These are phyloP conservation scores for Pseudogymnoascus sp. DNA, from an alignment of 2,329 filamentous ascomycete species.

Conservation along the genomic window DNA sequence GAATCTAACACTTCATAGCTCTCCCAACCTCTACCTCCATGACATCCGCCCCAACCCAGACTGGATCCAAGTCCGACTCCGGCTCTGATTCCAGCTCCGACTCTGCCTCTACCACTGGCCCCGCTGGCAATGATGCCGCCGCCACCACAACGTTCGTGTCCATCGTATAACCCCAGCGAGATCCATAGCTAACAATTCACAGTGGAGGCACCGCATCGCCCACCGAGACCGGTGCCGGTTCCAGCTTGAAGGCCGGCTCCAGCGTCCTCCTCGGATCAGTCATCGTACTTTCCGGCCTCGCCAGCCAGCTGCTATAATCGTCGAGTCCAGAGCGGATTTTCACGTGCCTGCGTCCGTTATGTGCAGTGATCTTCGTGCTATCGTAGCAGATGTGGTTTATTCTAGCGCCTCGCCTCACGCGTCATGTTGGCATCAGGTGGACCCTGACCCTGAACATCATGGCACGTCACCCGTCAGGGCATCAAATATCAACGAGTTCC, in stretches of 20 bases:
- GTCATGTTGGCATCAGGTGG: neutral
- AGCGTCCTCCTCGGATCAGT: constrained; percentile 9
- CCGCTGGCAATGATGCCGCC: constrained; percentile 13
- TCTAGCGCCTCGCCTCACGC: constrained; percentile 1
- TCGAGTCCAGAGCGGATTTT: neutral
- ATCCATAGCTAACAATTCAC: constrained; percentile 1
- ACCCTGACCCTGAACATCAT: constrained; percentile 9
- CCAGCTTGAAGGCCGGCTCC: constrained; percentile 2
- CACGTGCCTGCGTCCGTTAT: neutral
- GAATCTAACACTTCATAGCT: constrained; percentile 14
- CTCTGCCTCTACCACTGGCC: constrained; percentile 16
- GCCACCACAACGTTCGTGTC: constrained; percentile 12
- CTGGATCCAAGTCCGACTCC: constrained; percentile 14
- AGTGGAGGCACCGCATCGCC: neutral
- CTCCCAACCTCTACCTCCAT: constrained; percentile 15
- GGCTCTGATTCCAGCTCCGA: constrained; percentile 14
- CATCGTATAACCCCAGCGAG: neutral
- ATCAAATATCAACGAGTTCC: neutral
- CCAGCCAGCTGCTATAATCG: constrained; percentile 11
- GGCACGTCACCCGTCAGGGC: neutral
- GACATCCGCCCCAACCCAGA: constrained; percentile 16
- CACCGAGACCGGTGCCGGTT: neutral
- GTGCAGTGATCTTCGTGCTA: constrained; percentile 5
- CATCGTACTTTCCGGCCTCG: constrained; percentile 9
- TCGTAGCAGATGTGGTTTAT: neutral